These are phyloP conservation scores for Omphalotus olearius DNA, from an alignment of 1,284 basidiomycete genomes.

Conservation along the genomic window DNA sequence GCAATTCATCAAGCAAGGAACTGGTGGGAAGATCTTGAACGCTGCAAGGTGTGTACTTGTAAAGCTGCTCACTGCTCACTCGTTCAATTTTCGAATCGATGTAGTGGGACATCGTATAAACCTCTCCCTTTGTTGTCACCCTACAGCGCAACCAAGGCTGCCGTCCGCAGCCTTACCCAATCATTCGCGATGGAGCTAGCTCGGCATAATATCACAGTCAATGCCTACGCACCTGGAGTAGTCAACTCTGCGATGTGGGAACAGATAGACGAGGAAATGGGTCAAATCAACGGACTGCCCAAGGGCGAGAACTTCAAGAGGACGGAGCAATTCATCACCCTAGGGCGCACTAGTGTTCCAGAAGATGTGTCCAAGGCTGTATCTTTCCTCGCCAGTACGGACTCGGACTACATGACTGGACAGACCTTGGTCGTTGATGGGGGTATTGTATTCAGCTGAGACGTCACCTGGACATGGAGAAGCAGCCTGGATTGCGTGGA, in stretches of 20 bases:
- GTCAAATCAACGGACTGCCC: constrained; percentile 6
- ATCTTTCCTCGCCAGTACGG: constrained; percentile 12
- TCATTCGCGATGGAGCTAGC: constrained; percentile 11
- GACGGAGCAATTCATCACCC: background rate
- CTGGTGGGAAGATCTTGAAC: constrained; percentile 13
- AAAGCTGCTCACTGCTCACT: background rate
- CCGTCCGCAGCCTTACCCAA: constrained; percentile 15
- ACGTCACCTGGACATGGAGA: no score
- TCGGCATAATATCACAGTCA: constrained; percentile 12
- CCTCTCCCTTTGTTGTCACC: background rate
- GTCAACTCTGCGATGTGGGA: constrained; percentile 10
- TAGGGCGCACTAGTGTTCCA: constrained; percentile 13
- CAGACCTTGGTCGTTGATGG: constrained; percentile 13
- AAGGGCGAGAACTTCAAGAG: constrained; percentile 3
- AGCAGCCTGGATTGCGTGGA: no score
- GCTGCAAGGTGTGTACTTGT: constrained; percentile 14
- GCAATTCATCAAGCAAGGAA: constrained; percentile 15
- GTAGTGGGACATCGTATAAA: constrained; percentile 7
- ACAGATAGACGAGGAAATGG: constrained; percentile 5
- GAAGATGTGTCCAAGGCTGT: constrained; percentile 14
- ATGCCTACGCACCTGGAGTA: constrained; percentile 12
- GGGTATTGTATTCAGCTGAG: constrained; percentile 10
- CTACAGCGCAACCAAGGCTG: constrained; percentile 14
- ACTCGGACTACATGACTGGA: constrained; percentile 14
- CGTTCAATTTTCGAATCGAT: background rate